Percentiles rank a stretch among this genome's conserved stretches.
Conservation (phyloP, 352 stramenopile species). For the Phytophthora pini region DNA sequence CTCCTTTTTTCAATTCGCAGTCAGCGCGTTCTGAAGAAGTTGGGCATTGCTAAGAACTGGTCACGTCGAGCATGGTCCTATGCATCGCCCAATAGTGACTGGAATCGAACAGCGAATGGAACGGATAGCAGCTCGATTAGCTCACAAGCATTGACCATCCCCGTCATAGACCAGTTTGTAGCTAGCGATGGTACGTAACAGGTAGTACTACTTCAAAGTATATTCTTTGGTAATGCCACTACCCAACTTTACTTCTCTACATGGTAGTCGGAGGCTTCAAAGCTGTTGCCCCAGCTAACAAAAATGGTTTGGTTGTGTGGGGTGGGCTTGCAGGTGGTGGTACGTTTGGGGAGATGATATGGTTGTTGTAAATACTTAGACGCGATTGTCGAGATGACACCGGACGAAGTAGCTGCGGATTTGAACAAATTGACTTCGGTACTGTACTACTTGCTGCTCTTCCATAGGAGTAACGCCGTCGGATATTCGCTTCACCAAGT, state of each 20-base stretch:
- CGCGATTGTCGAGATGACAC: slow-evolving; percentile 18
- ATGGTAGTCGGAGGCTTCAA: slow-evolving; percentile 2
- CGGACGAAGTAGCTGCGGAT: slow-evolving; percentile 18
- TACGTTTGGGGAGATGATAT: neutral
- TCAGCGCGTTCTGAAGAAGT: slow-evolving; percentile 48
- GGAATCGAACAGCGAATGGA: neutral
- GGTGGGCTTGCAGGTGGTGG: slow-evolving; percentile 7
- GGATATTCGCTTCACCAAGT: neutral
- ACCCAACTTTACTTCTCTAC: neutral
- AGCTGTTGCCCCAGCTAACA: slow-evolving; percentile 15
- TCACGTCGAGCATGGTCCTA: slow-evolving; percentile 9
- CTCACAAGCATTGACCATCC: slow-evolving; percentile 5
- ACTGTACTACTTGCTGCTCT: neutral
- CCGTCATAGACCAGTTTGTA: neutral
- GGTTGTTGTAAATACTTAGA: slow-evolving; percentile 3
- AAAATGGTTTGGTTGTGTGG: slow-evolving; percentile 4
- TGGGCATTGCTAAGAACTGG: slow-evolving; percentile 38
- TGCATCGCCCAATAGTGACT: slow-evolving; percentile 1
- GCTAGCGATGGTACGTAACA: slow-evolving; percentile 8
- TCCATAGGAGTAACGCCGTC: slow-evolving; percentile 1
- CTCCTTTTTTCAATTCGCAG: slow-evolving; percentile 39
- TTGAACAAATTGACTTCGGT: slow-evolving; percentile 21
- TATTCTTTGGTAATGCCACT: neutral
- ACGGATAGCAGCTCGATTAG: neutral
- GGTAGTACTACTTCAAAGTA: neutral